Base-by-base conservation (phyloP, 805 yeast genomes). In the Candida silvicultrix region DNA sequence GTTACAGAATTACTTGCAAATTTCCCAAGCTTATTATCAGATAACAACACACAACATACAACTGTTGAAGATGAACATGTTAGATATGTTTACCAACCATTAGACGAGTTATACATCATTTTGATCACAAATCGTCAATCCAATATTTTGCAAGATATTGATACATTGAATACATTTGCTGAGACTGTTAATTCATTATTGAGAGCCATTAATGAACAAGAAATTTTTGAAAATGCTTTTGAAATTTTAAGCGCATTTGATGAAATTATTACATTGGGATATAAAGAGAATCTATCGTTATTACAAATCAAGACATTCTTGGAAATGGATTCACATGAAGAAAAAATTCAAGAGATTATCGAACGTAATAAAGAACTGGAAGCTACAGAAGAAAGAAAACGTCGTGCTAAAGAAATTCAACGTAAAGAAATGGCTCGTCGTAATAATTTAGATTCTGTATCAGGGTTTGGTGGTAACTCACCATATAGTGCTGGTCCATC, bases 251-350 rank as follows among this genome's bases (percentile, higher is more conserved):
- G 85, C 60, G 95, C 97, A 3, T 92, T 94, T 60, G 99, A 94
- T 65, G 99, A 94, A 68, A 86, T 94, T 46, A 81, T 94, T 55
- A 81, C 81, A 44, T 73, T 88, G 68, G 99, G 99, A 16, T 89
- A 84, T 71, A 81, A 87, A 54, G 99, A 94, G 65, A 85, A 89
- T 66, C 70, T 92, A 53, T 80, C 94, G 1, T 64, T 84, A 53
- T 65, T 81, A 49, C 98, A 94, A 70, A 85, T 94, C 52, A 81
- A 79, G 64, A 87, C 95, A 12, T 92, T 87, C 68, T 73, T 94
- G 70, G 92, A 89, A 63, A 92, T 94, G 98, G 98, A 94, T 68
- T 86, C 96, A 37, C 97, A 94, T 65, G 99, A 94, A 69, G 99
- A 94, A 70, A 92, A 88, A 73, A 92, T 95, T 62, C 98, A 94